Evolutionary conservation across 352 stramenopile species (phyloP), one percentile per base, ranked within the genome.

Genomic region (Phytophthora pseudosyringae): DNA sequence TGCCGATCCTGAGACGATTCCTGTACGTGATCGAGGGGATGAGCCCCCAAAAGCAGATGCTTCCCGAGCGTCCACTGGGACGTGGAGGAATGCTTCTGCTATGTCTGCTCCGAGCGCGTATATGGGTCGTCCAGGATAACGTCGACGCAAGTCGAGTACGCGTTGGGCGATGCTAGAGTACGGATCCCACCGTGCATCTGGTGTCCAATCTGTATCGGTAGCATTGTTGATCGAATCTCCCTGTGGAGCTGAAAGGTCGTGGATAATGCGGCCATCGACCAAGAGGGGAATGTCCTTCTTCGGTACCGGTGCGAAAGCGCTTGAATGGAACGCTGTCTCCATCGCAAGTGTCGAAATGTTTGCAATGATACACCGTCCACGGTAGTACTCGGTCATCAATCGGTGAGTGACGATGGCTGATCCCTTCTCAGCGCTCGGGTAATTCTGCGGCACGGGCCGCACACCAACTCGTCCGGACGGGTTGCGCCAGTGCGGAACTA

Each of bases 351-450:
- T 29, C 0, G 29, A 6, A 13, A 53, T 10, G 8, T 12, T 36
- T 1, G 40, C 58, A 12, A 55, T 4, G 12, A 66, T 32, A 38
- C 39, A 54, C 2, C 38, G 29, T 5, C 39, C 57, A 4, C 13
- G 7, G 31, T 66, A 66, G 11, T 66, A 59, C 3, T 59, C 58
- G 15, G 15, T 9, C 1, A 67, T 16, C 0, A 67, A 26, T 8
- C 28, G 47, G 25, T 59, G 1, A 15, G 16, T 59, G 5, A 59
- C 59, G 35, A 67, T 16, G 1, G 5, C 15, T 4, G 59, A 12
- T 11, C 50, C 50, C 6, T 18, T 8, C 1, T 5, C 2, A 21
- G 59, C 44, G 11, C 50, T 38, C 1, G 9, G 2, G 40, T 59
- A 59, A 15, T 59, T 66, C 3, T 40, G 18, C 4, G 50, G 49